Percentiles rank a stretch among this genome's conserved stretches.
Conservation (phyloP, 202 grass and related monocot genomes). For the Carex sylvatica region DNA sequence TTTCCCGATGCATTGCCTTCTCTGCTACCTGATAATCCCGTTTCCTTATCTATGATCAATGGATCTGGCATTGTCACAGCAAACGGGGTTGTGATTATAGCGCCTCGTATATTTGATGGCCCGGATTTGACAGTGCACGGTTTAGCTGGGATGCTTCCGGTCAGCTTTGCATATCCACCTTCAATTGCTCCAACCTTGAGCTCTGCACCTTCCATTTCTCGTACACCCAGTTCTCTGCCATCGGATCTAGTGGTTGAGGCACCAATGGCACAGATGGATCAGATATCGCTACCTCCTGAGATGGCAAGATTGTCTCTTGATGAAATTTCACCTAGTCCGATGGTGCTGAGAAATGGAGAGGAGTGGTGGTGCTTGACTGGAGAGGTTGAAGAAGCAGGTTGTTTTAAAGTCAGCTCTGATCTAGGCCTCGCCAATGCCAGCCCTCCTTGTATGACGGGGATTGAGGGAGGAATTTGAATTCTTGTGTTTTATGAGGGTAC, state of each 20-base stretch:
- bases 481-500: not conserved
- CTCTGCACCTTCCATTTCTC: not conserved
- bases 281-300: conserved; percentile 1
- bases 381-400: conserved; percentile 13
- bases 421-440: not conserved
- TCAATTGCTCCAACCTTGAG: not conserved
- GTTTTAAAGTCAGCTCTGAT: conserved; percentile 14
- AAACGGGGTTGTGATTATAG: conserved; percentile 23
- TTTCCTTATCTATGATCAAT: not conserved
- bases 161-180: conserved; percentile 10
- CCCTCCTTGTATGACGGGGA: not conserved
- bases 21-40: not conserved
- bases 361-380: conserved; percentile 27
- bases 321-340: not conserved
- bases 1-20: conserved; percentile 3
- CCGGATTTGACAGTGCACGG: conserved; percentile 24
- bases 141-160: conserved; percentile 29
- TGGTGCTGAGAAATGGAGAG: conserved; percentile 16
- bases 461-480: not conserved
- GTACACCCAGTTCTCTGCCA: not conserved
- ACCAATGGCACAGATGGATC: not conserved
- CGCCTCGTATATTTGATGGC: conserved; percentile 16
- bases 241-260: not conserved
- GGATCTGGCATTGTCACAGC: conserved; percentile 18
- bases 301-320: conserved; percentile 8